Conservation (phyloP, 495 filamentous ascomycete species). For the Neurospora pannonica region DNA sequence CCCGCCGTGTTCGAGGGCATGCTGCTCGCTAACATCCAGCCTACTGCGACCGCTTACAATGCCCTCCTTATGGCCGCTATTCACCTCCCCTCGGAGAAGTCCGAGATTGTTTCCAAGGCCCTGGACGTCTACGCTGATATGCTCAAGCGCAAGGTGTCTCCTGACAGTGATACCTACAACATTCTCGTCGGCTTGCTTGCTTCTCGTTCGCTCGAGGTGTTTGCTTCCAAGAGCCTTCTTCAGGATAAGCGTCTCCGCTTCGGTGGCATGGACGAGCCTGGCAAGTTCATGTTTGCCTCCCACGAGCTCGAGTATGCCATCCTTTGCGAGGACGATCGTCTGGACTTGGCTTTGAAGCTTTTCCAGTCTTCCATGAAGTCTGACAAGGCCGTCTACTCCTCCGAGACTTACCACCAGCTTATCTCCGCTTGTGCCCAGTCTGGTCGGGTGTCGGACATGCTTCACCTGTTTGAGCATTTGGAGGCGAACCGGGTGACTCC, state of each 20-base stretch:
- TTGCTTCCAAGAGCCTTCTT: constrained; percentile 55
- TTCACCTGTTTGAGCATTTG: constrained; percentile 82
- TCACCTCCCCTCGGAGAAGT: constrained; percentile 57
- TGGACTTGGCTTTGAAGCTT: constrained; percentile 71
- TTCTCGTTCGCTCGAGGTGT: constrained; percentile 63
- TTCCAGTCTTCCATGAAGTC: constrained; percentile 63
- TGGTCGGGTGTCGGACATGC: constrained; percentile 75
- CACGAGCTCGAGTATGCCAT: constrained; percentile 76
- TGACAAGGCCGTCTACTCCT: constrained; percentile 47
- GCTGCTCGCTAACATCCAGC: constrained; percentile 65
- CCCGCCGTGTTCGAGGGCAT: constrained; percentile 82
- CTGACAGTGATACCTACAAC: constrained; percentile 77
- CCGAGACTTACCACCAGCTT: constrained; percentile 68
- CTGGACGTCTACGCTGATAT: constrained; percentile 94
- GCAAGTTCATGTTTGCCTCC: constrained; percentile 84
- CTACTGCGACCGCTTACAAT: constrained; percentile 80
- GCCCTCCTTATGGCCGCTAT: constrained; percentile 76
- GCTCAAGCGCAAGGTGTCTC: constrained; percentile 73
- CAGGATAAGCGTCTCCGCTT: constrained; percentile 70
- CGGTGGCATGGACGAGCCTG: constrained; percentile 75
- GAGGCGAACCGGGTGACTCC: constrained; percentile 63
- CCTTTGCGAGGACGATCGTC: constrained; percentile 73
- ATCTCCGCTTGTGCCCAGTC: constrained; percentile 77
- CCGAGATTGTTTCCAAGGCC: constrained; percentile 77
- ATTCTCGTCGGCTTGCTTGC: constrained; percentile 76